phyloP scores from a whole-genome alignment of 1,284 basidiomycete species.

The Amylostereum chailletii region DNA sequence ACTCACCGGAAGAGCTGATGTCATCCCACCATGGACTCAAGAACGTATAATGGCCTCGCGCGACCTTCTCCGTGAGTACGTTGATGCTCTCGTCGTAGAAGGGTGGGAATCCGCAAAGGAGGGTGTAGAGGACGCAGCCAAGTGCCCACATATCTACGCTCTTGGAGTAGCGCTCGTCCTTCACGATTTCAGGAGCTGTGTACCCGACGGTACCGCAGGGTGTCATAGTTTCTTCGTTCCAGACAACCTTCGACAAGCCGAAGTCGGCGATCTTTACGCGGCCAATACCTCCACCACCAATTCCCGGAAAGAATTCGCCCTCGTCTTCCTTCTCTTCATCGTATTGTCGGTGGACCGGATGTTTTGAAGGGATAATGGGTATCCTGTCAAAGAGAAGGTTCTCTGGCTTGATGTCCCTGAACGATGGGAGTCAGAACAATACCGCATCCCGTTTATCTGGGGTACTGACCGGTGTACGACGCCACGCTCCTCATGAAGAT shows the following conservation, averaged over 20 bases:
- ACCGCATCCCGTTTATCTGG: neutral
- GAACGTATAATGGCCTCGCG: conserved; percentile 96
- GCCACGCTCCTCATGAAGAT: conserved; percentile 96
- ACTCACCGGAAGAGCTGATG: conserved; percentile 71
- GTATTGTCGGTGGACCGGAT: conserved; percentile 74
- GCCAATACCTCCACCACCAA: conserved; percentile 96
- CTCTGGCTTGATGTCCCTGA: conserved; percentile 93
- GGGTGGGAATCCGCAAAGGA: conserved; percentile 97
- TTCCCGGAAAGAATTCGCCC: conserved; percentile 86
- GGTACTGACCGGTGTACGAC: conserved; percentile 76
- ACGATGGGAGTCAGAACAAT: neutral
- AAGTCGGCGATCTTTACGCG: conserved; percentile 99
- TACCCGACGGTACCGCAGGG: conserved; percentile 99
- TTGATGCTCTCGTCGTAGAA: conserved; percentile 99
- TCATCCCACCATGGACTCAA: conserved; percentile 99
- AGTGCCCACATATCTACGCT: conserved; percentile 99
- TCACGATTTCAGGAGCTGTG: conserved; percentile 99
- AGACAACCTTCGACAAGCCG: conserved; percentile 95
- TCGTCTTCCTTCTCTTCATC: conserved; percentile 99
- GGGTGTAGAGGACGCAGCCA: conserved; percentile 96
- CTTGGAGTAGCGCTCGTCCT: conserved; percentile 98
- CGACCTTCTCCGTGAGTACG: conserved; percentile 97
- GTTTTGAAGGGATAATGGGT: conserved; percentile 84
- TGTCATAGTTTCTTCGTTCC: conserved; percentile 99
- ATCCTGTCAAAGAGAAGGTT: conserved; percentile 95